Percentiles rank a stretch among this genome's conserved stretches.
Conservation (phyloP, 2,329 filamentous ascomycete species). For the Coniochaeta sp. region DNA sequence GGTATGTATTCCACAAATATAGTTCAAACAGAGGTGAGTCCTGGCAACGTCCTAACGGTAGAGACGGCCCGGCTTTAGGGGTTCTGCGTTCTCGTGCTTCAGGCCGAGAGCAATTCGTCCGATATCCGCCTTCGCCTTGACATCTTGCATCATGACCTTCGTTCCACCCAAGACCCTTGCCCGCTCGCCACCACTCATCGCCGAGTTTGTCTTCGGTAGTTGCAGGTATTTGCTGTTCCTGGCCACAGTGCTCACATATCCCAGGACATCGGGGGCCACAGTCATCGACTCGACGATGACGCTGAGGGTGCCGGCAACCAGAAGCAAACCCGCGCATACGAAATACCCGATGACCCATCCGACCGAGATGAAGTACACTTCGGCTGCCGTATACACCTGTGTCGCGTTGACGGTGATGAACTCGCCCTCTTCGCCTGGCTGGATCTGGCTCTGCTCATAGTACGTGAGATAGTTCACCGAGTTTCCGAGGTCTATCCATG, state of each 20-base stretch:
- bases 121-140: conserved; percentile 6
- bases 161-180: conserved; percentile 7
- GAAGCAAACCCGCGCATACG: conserved; percentile 5
- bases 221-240: conserved; percentile 9
- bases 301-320: conserved; percentile 4
- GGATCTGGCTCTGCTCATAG: conserved; percentile 1
- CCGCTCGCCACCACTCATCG: conserved; percentile 7
- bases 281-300: conserved; percentile 6
- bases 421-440: background rate
- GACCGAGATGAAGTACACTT: conserved; percentile 3
- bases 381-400: background rate
- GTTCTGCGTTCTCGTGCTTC: conserved; percentile 7
- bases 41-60: background rate
- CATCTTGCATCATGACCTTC: conserved; percentile 12
- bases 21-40: background rate
- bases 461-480: conserved; percentile 4
- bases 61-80: conserved; percentile 5
- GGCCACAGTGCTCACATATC: conserved; percentile 9
- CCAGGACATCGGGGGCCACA: conserved; percentile 10
- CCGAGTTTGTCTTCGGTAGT: conserved; percentile 9
- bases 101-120: conserved; percentile 10
- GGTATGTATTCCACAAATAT: too few species aligned
- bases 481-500: conserved; percentile 9
- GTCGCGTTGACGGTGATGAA: background rate
- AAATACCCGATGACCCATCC: conserved; percentile 6